Evolutionary conservation across 2,329 filamentous ascomycete genomes (phyloP).

Genomic region (Diaporthe australafricana): DNA sequence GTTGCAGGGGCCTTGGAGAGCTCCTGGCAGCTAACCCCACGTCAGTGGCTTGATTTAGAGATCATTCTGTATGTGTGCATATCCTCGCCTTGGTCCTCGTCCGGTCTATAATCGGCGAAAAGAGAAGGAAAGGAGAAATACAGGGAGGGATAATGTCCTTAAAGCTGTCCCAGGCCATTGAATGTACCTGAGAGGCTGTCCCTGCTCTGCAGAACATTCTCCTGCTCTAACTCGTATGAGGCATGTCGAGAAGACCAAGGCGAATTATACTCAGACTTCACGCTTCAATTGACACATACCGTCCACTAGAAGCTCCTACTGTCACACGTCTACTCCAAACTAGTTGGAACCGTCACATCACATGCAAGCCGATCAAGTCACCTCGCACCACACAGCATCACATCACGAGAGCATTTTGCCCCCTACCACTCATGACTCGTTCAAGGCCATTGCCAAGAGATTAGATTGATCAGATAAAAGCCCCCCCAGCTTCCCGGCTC

Average conservation of each 20-base stretch:
- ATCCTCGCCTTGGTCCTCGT: neutral
- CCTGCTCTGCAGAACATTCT: neutral
- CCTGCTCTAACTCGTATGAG: neutral
- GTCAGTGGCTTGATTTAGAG: too few species aligned
- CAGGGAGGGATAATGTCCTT: neutral
- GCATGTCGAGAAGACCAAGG: neutral
- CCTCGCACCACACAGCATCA: neutral
- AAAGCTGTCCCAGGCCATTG: neutral
- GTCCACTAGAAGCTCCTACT: too few species aligned
- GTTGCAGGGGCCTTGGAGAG: neutral
- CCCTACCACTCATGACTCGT: slow-evolving; percentile 7
- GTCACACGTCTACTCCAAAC: too few species aligned
- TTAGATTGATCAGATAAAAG: slow-evolving; percentile 39
- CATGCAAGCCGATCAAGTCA: neutral
- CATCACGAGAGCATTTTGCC: neutral
- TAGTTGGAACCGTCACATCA: neutral
- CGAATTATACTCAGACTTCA: neutral
- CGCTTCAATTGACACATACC: too few species aligned
- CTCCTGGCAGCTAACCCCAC: neutral
- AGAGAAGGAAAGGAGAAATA: neutral
- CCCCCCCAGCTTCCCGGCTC: neutral
- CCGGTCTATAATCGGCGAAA: neutral
- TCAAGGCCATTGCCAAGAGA: slow-evolving; percentile 25
- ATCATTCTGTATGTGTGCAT: too few species aligned
- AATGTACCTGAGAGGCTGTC: too few species aligned